Evolutionary conservation across 2,329 filamentous ascomycete genomes (phyloP).

Genomic region (Fusarium hainanense): DNA sequence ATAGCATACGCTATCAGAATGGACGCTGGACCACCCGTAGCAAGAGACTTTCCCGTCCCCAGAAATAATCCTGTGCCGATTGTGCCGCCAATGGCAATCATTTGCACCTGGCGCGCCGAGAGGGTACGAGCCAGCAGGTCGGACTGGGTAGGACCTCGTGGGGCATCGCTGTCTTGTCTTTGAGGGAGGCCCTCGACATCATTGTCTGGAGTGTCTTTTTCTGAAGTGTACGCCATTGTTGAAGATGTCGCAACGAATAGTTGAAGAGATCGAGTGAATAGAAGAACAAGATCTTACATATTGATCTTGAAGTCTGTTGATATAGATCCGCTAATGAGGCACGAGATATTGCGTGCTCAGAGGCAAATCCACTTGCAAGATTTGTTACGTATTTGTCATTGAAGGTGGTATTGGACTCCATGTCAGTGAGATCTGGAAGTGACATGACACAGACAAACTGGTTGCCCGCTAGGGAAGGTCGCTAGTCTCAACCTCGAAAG

Average conservation of each 20-base stretch:
- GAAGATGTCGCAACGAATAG: background rate
- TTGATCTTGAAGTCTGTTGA: background rate
- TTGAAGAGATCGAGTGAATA: too few species aligned
- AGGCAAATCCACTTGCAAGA: slow-evolving; percentile 33
- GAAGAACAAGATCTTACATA: background rate
- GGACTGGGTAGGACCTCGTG: slow-evolving; percentile 42
- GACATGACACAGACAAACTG: background rate
- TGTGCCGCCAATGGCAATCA: slow-evolving; percentile 72
- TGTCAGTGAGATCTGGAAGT: slow-evolving; percentile 14
- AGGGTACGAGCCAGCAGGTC: slow-evolving; percentile 66
- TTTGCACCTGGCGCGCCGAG: slow-evolving; percentile 72
- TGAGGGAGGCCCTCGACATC: slow-evolving; percentile 36
- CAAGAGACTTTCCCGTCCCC: slow-evolving; percentile 69
- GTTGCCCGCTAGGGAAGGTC: slow-evolving; percentile 29
- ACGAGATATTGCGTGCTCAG: slow-evolving; percentile 47
- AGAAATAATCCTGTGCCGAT: slow-evolving; percentile 72
- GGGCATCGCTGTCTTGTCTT: slow-evolving; percentile 6
- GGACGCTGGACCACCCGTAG: slow-evolving; percentile 69
- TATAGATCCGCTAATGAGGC: slow-evolving; percentile 21
- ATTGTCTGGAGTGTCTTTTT: slow-evolving; percentile 18
- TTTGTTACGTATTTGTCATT: slow-evolving; percentile 24
- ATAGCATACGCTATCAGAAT: slow-evolving; percentile 68
- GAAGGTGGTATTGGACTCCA: slow-evolving; percentile 15
- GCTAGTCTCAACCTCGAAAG: slow-evolving; percentile 5
- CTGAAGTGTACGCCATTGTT: slow-evolving; percentile 24